Conservation (phyloP, 2,329 filamentous ascomycete species). For the Zymoseptoria brevis region DNA sequence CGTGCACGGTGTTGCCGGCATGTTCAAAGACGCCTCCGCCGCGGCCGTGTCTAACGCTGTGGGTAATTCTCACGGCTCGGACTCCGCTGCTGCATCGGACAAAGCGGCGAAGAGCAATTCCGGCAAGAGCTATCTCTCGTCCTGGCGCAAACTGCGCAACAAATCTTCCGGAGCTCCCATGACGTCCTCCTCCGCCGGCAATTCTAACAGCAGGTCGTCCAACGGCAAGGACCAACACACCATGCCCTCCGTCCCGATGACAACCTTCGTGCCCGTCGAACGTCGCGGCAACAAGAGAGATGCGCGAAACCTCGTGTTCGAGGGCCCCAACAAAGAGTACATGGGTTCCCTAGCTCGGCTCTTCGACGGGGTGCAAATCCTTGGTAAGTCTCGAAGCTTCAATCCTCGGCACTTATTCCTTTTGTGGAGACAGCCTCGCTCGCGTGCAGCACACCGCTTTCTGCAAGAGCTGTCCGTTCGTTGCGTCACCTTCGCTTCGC, state of each 20-base stretch:
- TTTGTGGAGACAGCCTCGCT: neutral
- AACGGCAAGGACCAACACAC: constrained; percentile 53
- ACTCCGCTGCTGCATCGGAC: constrained; percentile 28
- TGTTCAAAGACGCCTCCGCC: constrained; percentile 62
- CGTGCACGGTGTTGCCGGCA: constrained; percentile 59
- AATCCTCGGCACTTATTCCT: neutral
- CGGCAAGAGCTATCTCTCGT: constrained; percentile 72
- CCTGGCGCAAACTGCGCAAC: constrained; percentile 80
- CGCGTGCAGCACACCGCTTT: constrained; percentile 3
- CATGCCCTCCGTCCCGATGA: constrained; percentile 50
- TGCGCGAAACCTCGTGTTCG: constrained; percentile 59
- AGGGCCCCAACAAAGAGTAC: constrained; percentile 80
- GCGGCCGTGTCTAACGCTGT: constrained; percentile 14
- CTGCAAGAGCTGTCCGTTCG: constrained; percentile 7
- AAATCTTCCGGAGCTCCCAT: constrained; percentile 67
- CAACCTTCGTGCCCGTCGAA: constrained; percentile 61
- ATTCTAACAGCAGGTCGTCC: constrained; percentile 15
- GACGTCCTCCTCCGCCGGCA: constrained; percentile 10
- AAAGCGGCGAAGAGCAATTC: constrained; percentile 47
- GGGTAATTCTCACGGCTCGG: constrained; percentile 9
- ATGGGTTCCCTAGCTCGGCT: constrained; percentile 84
- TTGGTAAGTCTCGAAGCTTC: constrained; percentile 56
- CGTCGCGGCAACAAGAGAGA: constrained; percentile 39
- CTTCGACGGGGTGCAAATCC: constrained; percentile 85
- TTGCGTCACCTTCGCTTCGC: constrained; percentile 1